Conservation (phyloP, 140 eudicot species). For the Bidens hawaiensis region DNA sequence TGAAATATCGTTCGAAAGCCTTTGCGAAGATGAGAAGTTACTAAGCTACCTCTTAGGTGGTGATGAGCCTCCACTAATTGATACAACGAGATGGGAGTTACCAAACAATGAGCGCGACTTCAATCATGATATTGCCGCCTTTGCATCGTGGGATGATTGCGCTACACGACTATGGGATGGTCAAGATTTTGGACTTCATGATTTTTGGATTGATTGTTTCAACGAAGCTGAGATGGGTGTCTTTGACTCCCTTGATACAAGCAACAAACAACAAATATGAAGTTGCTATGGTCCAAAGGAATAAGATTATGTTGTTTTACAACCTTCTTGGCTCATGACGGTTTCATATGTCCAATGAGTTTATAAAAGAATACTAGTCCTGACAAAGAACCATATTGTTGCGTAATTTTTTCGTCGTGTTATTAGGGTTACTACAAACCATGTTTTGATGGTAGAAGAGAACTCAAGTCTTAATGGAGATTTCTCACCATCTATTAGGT, state of each 20-base stretch:
- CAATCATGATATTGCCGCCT: neutral
- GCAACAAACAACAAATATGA: constrained; percentile 23
- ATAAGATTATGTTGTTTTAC: too few relatives aligned
- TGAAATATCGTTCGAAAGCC: constrained; percentile 23
- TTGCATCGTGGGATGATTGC: constrained; percentile 66
- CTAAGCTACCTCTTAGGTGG: constrained; percentile 60
- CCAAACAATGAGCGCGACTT: constrained; percentile 22
- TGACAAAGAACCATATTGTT: too few relatives aligned
- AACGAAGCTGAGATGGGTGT: constrained; percentile 36
- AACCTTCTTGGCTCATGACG: neutral
- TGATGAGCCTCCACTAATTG: constrained; percentile 42
- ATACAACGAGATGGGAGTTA: constrained; percentile 46
- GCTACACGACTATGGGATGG: constrained; percentile 76
- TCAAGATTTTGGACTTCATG: constrained; percentile 78
- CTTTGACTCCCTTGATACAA: constrained; percentile 11
- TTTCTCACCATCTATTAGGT: constrained; percentile 33
- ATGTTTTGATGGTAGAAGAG: constrained; percentile 23
- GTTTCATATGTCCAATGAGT: constrained; percentile 1
- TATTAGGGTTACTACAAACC: constrained; percentile 11
- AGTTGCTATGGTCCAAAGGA: too few relatives aligned
- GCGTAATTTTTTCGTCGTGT: constrained; percentile 15
- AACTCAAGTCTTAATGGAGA: constrained; percentile 11
- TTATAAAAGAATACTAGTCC: neutral
- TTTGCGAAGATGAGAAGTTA: constrained; percentile 55
- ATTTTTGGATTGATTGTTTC: constrained; percentile 63